phyloP scores from a whole-genome alignment of 306 rosid genomes.

The Dryas octopetala region DNA sequence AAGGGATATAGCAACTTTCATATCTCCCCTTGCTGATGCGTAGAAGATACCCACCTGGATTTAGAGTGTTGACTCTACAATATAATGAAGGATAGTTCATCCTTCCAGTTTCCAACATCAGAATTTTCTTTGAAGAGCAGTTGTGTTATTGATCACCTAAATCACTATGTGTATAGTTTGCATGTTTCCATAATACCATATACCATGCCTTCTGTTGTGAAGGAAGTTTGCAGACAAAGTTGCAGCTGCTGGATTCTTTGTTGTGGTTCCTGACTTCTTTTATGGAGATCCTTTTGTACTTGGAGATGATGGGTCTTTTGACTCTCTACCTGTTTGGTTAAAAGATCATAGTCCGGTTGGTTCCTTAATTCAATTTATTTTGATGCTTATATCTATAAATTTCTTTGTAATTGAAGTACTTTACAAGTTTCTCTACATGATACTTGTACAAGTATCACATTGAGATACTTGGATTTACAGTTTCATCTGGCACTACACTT shows the following conservation, averaged over 20 bases:
- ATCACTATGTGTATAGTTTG: neutral
- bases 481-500: too few relatives aligned
- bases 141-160: neutral
- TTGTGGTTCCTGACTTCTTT: conserved; percentile 67
- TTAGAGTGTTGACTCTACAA: neutral
- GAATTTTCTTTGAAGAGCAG: neutral
- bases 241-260: conserved; percentile 75
- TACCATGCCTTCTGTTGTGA: conserved; percentile 18
- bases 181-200: neutral
- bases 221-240: conserved; percentile 85
- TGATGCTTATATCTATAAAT: neutral
- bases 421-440: neutral
- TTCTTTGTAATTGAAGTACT: conserved; percentile 6
- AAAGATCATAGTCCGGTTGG: conserved; percentile 63
- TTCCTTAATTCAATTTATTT: conserved; percentile 13
- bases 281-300: conserved; percentile 58
- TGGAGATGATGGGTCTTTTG: conserved; percentile 21
- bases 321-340: conserved; percentile 45
- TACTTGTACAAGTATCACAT: too few relatives aligned
- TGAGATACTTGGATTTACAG: too few relatives aligned
- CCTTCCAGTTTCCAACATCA: neutral
- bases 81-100: neutral
- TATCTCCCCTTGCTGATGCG: neutral
- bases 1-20: neutral
- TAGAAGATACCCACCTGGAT: neutral